Evolutionary conservation across 306 rosid species (phyloP), one percentile per base, ranked within the genome.

Genomic region (Quercus ilex): DNA sequence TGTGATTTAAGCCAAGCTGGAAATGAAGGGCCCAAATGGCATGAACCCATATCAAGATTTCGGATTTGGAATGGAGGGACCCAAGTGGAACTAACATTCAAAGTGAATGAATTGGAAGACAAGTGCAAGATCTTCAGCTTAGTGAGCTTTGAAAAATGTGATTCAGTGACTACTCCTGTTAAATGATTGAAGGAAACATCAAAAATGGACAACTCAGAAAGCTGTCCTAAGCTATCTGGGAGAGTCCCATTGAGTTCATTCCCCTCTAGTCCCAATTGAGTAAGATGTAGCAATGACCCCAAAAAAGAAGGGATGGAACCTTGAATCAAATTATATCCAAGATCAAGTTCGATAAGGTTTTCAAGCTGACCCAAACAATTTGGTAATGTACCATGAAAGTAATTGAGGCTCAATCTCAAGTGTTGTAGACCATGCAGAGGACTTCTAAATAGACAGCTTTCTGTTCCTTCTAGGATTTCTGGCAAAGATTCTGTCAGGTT

Each of bases 1-100:
- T 85, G 88, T 69, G 85, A 81, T 73, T 71, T 78, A 7, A 85
- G 69, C 93, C 91, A 89, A 20, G 46, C 9, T 23, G 93, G 93
- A 81, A 89, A 85, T 17, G 73, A 75, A 49, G 84, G 81, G 30
- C 89, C 88, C 59, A 87, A 69, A 82, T 38, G 25, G 55, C 89
- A 87, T 35, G 87, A 85, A 57, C 84, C 80, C 81, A 87, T 73
- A 4, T 4, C 7, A 17, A 87, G 74, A 55, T 17, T 0, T 13
- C 3, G 0, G 12, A 76, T 43, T 75, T 77, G 88, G 46, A 87
- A 87, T 20, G 84, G 85, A 18, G 89, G 88, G 12, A 69, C 25
- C 93, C 93, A 83, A 59, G 77, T 62, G 9, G 82, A 78, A 59
- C 77, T 81, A 69, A 85, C 62, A 25, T 79, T 83, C 18, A 85